phyloP scores from a whole-genome alignment of 2,329 filamentous ascomycete genomes.

The Paramyrothecium sp. region DNA sequence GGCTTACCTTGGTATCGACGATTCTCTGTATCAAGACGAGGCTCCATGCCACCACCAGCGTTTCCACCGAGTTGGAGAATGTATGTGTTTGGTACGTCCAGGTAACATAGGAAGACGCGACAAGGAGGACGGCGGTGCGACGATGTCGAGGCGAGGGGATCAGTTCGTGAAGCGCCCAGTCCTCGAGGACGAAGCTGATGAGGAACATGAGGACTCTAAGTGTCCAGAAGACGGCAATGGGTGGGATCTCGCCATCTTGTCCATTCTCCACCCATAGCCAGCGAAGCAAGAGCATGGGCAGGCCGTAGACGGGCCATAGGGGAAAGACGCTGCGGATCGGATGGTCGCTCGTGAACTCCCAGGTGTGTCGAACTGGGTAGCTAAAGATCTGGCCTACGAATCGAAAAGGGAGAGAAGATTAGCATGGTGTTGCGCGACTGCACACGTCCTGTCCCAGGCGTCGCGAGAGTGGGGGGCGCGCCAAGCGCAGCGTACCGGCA shows the following conservation, averaged over 20 bases:
- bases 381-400: conserved; percentile 80
- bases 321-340: conserved; percentile 96
- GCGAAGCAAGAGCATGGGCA: conserved; percentile 88
- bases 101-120: conserved; percentile 95
- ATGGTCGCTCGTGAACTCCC: conserved; percentile 88
- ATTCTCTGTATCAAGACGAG: conserved; percentile 89
- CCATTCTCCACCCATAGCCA: conserved; percentile 91
- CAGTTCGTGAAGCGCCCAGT: conserved; percentile 95
- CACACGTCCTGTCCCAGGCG: not conserved
- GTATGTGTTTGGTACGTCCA: conserved; percentile 99
- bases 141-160: conserved; percentile 72
- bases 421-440: not conserved
- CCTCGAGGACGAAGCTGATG: conserved; percentile 92
- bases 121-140: conserved; percentile 73
- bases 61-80: conserved; percentile 97
- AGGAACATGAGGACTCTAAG: conserved; percentile 89
- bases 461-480: not conserved
- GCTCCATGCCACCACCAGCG: conserved; percentile 88
- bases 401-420: not conserved
- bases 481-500: conserved; percentile 64
- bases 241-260: conserved; percentile 71
- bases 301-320: conserved; percentile 90
- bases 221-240: conserved; percentile 86
- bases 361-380: conserved; percentile 86
- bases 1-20: conserved; percentile 69